phyloP scores from a whole-genome alignment of 2,329 filamentous ascomycete species.

The Anthostomella pinea region DNA sequence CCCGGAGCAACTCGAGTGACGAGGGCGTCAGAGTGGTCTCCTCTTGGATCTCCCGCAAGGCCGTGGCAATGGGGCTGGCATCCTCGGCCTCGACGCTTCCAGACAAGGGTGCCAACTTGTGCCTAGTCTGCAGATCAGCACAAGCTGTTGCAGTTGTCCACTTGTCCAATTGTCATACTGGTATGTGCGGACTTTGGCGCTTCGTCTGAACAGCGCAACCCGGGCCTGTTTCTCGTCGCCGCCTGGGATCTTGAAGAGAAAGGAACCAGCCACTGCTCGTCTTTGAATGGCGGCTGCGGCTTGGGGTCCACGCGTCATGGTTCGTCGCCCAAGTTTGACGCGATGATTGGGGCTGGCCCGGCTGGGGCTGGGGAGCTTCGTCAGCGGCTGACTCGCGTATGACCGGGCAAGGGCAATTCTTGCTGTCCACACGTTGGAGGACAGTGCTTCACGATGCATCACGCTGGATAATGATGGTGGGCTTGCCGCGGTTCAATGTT shows the following conservation, averaged over 20 bases:
- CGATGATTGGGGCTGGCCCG: too few species aligned
- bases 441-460: too few species aligned
- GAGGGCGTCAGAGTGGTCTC: slow-evolving; percentile 54
- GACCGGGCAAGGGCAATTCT: too few species aligned
- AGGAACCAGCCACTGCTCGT: slow-evolving; percentile 47
- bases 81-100: slow-evolving; percentile 58
- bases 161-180: too few species aligned
- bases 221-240: slow-evolving; percentile 35
- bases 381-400: too few species aligned
- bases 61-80: slow-evolving; percentile 50
- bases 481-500: too few species aligned
- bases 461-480: too few species aligned
- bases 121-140: slow-evolving; percentile 32
- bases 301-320: too few species aligned
- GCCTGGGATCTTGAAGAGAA: slow-evolving; percentile 47
- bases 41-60: slow-evolving; percentile 60
- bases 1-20: slow-evolving; percentile 49
- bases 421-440: too few species aligned
- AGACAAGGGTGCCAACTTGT: slow-evolving; percentile 60
- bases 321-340: too few species aligned
- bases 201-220: slow-evolving; percentile 62
- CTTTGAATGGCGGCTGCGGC: slow-evolving; percentile 31
- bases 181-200: slow-evolving; percentile 58
- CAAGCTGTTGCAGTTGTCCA: too few species aligned
- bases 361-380: too few species aligned